phyloP scores from a whole-genome alignment of 2,329 filamentous ascomycete genomes.

The Aureobasidium leucospermi region DNA sequence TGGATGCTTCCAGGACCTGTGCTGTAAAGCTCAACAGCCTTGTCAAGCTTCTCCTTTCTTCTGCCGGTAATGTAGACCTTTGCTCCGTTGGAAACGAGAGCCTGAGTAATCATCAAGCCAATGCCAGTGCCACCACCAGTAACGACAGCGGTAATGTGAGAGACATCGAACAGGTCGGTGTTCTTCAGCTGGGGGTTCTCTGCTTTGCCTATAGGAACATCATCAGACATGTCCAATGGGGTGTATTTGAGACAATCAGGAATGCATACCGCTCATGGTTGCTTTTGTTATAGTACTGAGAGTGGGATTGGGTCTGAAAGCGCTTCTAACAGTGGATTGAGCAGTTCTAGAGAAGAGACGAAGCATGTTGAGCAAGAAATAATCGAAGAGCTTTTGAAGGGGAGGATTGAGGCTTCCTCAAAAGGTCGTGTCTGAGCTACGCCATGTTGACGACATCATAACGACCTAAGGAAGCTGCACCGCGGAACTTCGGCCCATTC shows the following conservation, averaged over 20 bases:
- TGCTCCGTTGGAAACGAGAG: constrained; percentile 29
- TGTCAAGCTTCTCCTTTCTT: constrained; percentile 36
- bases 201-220: constrained; percentile 16
- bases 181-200: constrained; percentile 34
- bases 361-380: constrained; percentile 15
- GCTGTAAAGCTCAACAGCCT: constrained; percentile 40
- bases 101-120: constrained; percentile 32
- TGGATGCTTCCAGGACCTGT: constrained; percentile 35
- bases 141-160: constrained; percentile 38
- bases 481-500: background rate
- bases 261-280: constrained; percentile 18
- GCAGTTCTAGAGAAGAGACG: constrained; percentile 17
- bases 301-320: constrained; percentile 15
- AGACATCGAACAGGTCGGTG: constrained; percentile 39
- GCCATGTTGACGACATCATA: constrained; percentile 14
- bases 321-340: constrained; percentile 15
- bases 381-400: background rate
- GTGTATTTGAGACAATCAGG: background rate
- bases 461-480: background rate
- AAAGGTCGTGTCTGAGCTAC: background rate
- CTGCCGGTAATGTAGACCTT: constrained; percentile 43
- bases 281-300: constrained; percentile 16
- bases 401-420: background rate
- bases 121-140: constrained; percentile 41
- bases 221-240: background rate